Percentiles rank a stretch among this genome's conserved stretches.
Evolutionary conservation across 257 asterid genomes (phyloP).

Genomic region (Fraxinus excelsior): DNA sequence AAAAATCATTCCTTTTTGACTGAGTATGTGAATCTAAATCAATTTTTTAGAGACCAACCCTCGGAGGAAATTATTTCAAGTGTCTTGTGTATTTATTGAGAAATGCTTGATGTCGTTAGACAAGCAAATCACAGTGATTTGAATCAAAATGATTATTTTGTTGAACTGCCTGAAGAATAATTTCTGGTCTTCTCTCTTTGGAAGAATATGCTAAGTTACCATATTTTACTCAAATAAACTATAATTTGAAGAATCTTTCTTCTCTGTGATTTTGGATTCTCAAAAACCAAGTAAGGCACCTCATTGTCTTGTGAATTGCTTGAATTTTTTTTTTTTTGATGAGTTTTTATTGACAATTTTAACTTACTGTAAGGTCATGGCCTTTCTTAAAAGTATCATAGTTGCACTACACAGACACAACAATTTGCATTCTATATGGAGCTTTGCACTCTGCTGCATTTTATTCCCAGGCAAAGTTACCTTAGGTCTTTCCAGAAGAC

Average conservation of each 20-base stretch:
- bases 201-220: neutral
- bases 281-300: constrained; percentile 17
- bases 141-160: neutral
- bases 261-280: neutral
- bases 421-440: constrained; percentile 46
- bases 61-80: neutral
- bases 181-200: neutral
- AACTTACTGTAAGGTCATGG: constrained; percentile 28
- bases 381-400: constrained; percentile 32
- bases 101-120: neutral
- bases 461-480: constrained; percentile 64
- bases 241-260: neutral
- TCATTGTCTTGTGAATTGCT: constrained; percentile 12
- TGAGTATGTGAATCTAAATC: neutral
- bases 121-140: neutral
- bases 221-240: neutral
- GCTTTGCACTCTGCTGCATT: constrained; percentile 46
- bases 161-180: neutral
- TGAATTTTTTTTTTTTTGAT: constrained; percentile 10
- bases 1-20: neutral
- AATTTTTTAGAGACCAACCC: neutral
- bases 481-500: constrained; percentile 69
- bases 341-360: constrained; percentile 24
- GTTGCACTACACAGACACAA: constrained; percentile 43
- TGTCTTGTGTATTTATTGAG: neutral